Conservation (phyloP, 2,329 filamentous ascomycete species). For the Phoma sp. region DNA sequence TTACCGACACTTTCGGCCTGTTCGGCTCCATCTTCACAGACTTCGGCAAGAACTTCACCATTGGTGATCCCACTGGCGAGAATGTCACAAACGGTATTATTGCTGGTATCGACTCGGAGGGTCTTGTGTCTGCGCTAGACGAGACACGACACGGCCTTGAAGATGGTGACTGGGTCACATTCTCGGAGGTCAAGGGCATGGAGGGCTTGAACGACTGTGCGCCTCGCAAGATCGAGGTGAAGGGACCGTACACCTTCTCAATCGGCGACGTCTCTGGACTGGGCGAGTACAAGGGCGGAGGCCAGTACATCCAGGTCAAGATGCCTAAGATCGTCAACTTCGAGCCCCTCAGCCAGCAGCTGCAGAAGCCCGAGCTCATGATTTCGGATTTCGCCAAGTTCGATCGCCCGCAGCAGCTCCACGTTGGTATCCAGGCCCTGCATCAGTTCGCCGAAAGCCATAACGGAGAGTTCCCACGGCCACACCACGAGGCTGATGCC, state of each 20-base stretch:
- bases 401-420: constrained; percentile 89
- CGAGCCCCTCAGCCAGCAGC: constrained; percentile 75
- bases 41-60: constrained; percentile 91
- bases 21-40: constrained; percentile 98
- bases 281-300: constrained; percentile 85
- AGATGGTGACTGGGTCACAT: constrained; percentile 95
- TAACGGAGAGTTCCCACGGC: constrained; percentile 73
- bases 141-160: constrained; percentile 94
- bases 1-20: constrained; percentile 87
- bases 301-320: constrained; percentile 94
- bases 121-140: constrained; percentile 88
- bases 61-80: constrained; percentile 89
- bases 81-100: constrained; percentile 86
- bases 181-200: constrained; percentile 92
- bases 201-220: constrained; percentile 81
- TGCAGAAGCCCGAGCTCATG: constrained; percentile 87
- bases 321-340: constrained; percentile 96
- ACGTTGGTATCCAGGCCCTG: constrained; percentile 89
- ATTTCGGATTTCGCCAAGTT: constrained; percentile 98
- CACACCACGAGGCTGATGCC: constrained; percentile 86
- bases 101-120: constrained; percentile 86
- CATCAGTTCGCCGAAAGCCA: constrained; percentile 82
- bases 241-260: constrained; percentile 94
- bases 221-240: constrained; percentile 89
- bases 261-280: constrained; percentile 91